Evolutionary conservation across 345 rosid genomes (phyloP).

Genomic region (Garcia nutans): DNA sequence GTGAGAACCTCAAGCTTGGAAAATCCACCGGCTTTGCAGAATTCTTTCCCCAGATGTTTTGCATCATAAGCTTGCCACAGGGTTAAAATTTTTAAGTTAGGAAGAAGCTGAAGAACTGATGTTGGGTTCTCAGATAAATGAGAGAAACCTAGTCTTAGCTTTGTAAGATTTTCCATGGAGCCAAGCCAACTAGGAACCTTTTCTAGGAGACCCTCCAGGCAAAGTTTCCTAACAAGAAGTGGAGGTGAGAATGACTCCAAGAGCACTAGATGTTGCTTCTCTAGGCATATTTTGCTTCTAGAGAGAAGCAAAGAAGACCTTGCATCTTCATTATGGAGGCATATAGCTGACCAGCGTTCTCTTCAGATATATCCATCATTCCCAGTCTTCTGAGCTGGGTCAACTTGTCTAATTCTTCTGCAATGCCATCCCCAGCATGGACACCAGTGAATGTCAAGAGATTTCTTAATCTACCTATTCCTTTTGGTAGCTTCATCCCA

Average conservation of each 20-base stretch:
- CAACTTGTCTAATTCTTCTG: conserved; percentile 30
- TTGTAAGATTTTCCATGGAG: conserved; percentile 31
- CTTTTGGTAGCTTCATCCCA: conserved; percentile 32
- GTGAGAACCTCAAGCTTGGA: conserved; percentile 39
- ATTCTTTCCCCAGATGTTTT: conserved; percentile 36
- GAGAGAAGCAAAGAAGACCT: conserved; percentile 34
- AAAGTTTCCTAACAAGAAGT: conserved; percentile 32
- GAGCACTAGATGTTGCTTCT: conserved; percentile 19
- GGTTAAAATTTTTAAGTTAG: conserved; percentile 32
- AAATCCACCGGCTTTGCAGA: conserved; percentile 42
- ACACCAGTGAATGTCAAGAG: conserved; percentile 39
- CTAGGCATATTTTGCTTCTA: conserved; percentile 20
- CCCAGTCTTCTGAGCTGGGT: conserved; percentile 36
- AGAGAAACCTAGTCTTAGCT: conserved; percentile 33
- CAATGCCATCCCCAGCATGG: conserved; percentile 28
- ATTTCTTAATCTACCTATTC: conserved; percentile 30
- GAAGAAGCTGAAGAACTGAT: conserved; percentile 34
- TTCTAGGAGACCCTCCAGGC: conserved; percentile 31
- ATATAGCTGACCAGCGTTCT: conserved; percentile 27
- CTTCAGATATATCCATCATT: conserved; percentile 36
- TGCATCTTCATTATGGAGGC: conserved; percentile 36
- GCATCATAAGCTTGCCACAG: conserved; percentile 38
- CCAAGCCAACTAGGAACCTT: conserved; percentile 37
- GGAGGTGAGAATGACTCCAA: conserved; percentile 38
- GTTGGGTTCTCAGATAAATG: conserved; percentile 39